A percentile compares a stretch with the other conserved stretches of the same genome.
phyloP scores from a whole-genome alignment of 192 early-diverging fungal genomes.

The Dissophora globulifera region DNA sequence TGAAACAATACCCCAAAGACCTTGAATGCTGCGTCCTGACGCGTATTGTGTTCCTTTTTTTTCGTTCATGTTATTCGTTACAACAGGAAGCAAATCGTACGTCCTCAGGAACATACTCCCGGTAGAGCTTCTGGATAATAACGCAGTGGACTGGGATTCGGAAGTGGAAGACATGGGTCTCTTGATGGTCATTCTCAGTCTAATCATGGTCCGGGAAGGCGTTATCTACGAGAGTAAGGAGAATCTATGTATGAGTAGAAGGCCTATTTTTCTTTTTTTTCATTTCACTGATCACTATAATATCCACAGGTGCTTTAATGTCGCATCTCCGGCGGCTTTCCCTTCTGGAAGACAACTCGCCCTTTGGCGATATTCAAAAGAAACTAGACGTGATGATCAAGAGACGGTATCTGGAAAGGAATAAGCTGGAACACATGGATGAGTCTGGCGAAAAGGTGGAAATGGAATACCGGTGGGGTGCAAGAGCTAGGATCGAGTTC shows the following conservation, averaged over 20 bases:
- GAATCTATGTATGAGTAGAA: no score
- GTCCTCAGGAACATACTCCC: constrained; percentile 58
- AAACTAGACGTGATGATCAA: constrained; percentile 56
- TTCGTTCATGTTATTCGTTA: constrained; percentile 1
- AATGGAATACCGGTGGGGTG: constrained; percentile 67
- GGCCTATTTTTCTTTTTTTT: background rate
- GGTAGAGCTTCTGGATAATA: constrained; percentile 25
- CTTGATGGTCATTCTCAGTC: constrained; percentile 64
- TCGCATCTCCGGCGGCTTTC: constrained; percentile 43
- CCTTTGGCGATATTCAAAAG: constrained; percentile 51
- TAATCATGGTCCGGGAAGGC: constrained; percentile 68
- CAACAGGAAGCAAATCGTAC: constrained; percentile 49
- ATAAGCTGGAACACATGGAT: constrained; percentile 45
- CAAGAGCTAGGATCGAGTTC: constrained; percentile 68
- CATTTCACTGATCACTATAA: background rate
- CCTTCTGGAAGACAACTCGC: constrained; percentile 26
- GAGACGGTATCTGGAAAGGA: constrained; percentile 62
- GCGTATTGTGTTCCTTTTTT: no score
- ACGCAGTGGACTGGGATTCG: constrained; percentile 52
- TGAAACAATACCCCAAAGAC: no score
- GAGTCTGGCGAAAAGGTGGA: constrained; percentile 52
- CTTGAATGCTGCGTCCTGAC: no score
- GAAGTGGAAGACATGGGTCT: constrained; percentile 61
- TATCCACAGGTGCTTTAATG: constrained; percentile 40
- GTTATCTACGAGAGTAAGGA: constrained; percentile 58